Base-by-base conservation (phyloP, 2,329 filamentous ascomycete genomes). In the Stemphylium vesicarium region DNA sequence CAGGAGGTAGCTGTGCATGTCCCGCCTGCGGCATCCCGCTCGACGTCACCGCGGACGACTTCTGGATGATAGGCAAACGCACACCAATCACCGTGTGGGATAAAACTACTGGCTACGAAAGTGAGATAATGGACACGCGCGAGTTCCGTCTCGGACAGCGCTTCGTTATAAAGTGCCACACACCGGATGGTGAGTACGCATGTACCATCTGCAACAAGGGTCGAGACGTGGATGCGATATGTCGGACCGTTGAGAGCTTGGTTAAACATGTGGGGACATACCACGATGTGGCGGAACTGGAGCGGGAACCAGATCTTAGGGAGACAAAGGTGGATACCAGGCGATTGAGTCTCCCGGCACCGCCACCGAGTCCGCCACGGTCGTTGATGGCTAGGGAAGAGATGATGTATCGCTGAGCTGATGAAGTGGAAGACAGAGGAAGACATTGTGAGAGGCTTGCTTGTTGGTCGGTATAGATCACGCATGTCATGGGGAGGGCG, bases 111-210 rank as follows among this genome's bases (percentile, higher is more conserved):
- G 63, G 64, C 10, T 71, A 71, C 40, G 64, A 73, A 36, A 68
- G 72, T 10, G 66, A 71, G 18, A 58, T 75, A 35, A 56, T 73
- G 45, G 70, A 75, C 37, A 72, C 71, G n/a, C 61, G 72, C 16
- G 72, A 73, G 47, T 76, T 74, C 33, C 60, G 68, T 20, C 65
- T 76, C 7, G 71, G 66, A 1, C 74, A 75, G 59, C 68, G 73
- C 8, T 76, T 76, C 52, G 70, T 74, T 6, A 56, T 75, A 45
- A 76, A 76, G 44, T 75, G 73, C 44, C 73, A 76, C 40, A 75
- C 73, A 0, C 63, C 65, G 1, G 68, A 71, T 12, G 73, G 72
- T 26, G 67, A 72, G 53, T 76, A 70, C 47, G 74, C 74, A 4
- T 76, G 74, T 49, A 66, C 73, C 5, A 66, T 76, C 3, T 76